Conservation (phyloP, 495 filamentous ascomycete genomes). For the Chaetomium tenue region DNA sequence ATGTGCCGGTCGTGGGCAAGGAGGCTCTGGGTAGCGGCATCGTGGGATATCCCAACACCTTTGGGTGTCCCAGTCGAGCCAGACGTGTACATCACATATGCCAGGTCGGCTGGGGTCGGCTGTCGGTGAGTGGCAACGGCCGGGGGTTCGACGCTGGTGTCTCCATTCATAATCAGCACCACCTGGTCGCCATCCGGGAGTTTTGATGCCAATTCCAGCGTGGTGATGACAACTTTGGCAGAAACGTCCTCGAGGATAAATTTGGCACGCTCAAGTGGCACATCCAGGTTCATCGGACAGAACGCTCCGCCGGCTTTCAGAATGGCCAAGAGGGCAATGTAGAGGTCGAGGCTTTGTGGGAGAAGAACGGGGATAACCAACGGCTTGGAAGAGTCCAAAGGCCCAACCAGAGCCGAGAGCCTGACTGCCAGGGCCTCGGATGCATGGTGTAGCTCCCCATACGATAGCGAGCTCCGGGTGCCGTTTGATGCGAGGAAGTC, state of each 20-base stretch:
- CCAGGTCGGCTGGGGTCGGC: constrained; percentile 49
- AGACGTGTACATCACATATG: constrained; percentile 90
- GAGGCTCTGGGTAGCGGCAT: constrained; percentile 70
- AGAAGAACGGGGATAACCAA: constrained; percentile 70
- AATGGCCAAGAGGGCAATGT: constrained; percentile 67
- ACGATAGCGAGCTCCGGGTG: constrained; percentile 50
- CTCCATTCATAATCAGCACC: constrained; percentile 34
- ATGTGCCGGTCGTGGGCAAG: constrained; percentile 74
- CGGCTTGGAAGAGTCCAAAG: constrained; percentile 5
- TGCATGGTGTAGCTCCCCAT: constrained; percentile 55
- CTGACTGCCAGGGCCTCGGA: constrained; percentile 53
- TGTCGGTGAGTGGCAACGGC: constrained; percentile 7
- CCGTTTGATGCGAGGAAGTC: constrained; percentile 58
- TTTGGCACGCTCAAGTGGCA: constrained; percentile 65
- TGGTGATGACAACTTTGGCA: constrained; percentile 56
- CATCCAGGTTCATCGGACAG: constrained; percentile 71
- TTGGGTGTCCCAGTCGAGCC: constrained; percentile 89
- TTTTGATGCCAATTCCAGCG: constrained; percentile 35
- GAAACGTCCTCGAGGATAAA: constrained; percentile 71
- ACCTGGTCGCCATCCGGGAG: constrained; percentile 27
- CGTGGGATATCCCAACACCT: constrained; percentile 75
- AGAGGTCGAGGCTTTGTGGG: constrained; percentile 67
- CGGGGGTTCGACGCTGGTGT: background rate
- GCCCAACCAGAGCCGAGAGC: constrained; percentile 39
- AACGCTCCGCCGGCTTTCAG: constrained; percentile 77